Percentiles rank a stretch among this genome's conserved stretches.
phyloP scores from a whole-genome alignment of 805 yeast species.

The Saturnispora mendoncae region DNA sequence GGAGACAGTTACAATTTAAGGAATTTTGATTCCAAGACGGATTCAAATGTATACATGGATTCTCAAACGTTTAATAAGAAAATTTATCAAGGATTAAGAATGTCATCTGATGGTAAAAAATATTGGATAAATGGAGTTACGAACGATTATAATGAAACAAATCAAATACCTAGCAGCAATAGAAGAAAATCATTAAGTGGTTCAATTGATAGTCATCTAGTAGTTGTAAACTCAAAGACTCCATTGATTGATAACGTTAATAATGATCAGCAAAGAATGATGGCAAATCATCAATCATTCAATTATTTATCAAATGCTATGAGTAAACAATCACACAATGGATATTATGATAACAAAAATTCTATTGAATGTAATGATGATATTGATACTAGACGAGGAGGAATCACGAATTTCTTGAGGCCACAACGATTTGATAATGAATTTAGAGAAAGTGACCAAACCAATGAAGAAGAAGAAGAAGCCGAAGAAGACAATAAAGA shows the following conservation, averaged over 20 bases:
- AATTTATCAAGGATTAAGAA: constrained; percentile 75
- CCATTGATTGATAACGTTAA: neutral
- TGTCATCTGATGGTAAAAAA: constrained; percentile 68
- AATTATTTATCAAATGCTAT: neutral
- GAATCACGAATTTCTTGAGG: too few species aligned
- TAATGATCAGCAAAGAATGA: neutral
- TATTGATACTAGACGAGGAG: too few species aligned
- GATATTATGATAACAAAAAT: neutral
- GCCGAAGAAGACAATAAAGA: constrained; percentile 23
- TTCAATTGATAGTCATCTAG: constrained; percentile 8
- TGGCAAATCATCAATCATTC: neutral
- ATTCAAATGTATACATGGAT: constrained; percentile 18
- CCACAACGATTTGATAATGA: too few species aligned
- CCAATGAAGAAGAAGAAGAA: neutral
- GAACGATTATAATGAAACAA: neutral
- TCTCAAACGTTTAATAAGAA: constrained; percentile 48
- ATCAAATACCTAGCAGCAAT: neutral
- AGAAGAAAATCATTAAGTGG: constrained; percentile 14
- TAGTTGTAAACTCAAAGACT: neutral
- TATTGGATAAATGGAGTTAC: constrained; percentile 56
- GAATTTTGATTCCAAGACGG: constrained; percentile 68
- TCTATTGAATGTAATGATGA: too few species aligned
- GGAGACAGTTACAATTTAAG: constrained; percentile 74
- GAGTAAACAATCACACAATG: neutral
- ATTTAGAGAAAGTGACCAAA: too few species aligned